phyloP scores from a whole-genome alignment of 257 asterid species.

The Knoxia roxburghii region DNA sequence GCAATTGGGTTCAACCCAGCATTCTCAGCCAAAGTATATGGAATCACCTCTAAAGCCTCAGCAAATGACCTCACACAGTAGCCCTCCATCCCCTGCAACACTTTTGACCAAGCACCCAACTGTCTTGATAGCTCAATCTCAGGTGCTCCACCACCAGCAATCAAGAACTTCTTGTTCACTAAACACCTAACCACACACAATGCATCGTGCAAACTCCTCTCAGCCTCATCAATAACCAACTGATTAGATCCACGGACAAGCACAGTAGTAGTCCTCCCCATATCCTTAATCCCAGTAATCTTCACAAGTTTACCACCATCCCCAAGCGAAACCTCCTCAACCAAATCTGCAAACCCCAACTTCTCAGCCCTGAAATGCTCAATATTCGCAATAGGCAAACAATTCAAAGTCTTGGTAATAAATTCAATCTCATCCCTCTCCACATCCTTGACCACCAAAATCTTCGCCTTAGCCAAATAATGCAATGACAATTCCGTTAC shows the following conservation, averaged over 20 bases:
- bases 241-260: constrained; percentile 91
- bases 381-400: constrained; percentile 92
- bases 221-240: constrained; percentile 95
- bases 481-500: constrained; percentile 93
- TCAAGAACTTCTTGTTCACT: constrained; percentile 89
- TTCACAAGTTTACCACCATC: constrained; percentile 97
- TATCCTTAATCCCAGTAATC: constrained; percentile 88
- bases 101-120: constrained; percentile 96
- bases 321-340: constrained; percentile 86
- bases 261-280: constrained; percentile 92
- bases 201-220: constrained; percentile 97
- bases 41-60: constrained; percentile 93
- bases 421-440: constrained; percentile 99
- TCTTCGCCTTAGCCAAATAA: constrained; percentile 89
- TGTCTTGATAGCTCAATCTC: constrained; percentile 97
- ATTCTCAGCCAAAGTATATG: constrained; percentile 95
- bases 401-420: constrained; percentile 92
- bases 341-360: constrained; percentile 83
- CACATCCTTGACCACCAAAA: constrained; percentile 84
- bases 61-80: constrained; percentile 91
- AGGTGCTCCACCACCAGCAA: constrained; percentile 99
- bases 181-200: constrained; percentile 93
- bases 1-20: constrained; percentile 97
- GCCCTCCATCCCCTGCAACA: constrained; percentile 97
- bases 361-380: constrained; percentile 90